Conservation (phyloP, 139 green algal species). For the Monoraphidium neglectum region DNA sequence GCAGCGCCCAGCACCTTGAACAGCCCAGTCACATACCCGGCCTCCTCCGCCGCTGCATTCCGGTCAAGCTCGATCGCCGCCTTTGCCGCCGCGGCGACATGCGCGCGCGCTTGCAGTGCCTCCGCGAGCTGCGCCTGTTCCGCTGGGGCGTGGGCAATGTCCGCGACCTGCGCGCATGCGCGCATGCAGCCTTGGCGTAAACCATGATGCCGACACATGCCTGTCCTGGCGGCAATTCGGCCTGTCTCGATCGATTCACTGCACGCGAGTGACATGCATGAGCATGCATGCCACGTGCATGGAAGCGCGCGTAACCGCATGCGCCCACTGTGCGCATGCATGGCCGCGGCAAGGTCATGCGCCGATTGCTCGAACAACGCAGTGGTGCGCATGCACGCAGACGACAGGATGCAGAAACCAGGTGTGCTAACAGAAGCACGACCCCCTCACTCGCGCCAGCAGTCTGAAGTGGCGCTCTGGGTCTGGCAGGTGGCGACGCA, state of each 20-base stretch:
- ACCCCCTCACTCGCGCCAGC: slow-evolving; percentile 43
- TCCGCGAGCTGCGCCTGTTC: slow-evolving; percentile 8
- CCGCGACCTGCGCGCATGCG: slow-evolving; percentile 33
- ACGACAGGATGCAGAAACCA: no score
- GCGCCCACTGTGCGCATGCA: no score
- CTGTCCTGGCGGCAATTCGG: no score
- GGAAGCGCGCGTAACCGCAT: no score
- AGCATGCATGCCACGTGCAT: no score
- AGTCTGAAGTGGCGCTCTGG: slow-evolving; percentile 42
- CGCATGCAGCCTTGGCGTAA: no score
- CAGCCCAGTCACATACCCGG: slow-evolving; percentile 35
- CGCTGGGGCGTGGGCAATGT: slow-evolving; percentile 22
- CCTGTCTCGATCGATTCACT: no score
- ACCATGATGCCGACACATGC: no score
- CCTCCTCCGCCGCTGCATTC: slow-evolving; percentile 41
- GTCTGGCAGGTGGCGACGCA: slow-evolving; percentile 33
- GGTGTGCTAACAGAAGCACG: background rate
- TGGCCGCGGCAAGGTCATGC: no score
- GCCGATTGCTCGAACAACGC: no score
- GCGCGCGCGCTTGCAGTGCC: slow-evolving; percentile 5
- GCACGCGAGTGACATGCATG: no score
- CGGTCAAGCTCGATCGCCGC: slow-evolving; percentile 61
- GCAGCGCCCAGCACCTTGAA: slow-evolving; percentile 39
- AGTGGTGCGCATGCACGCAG: no score
- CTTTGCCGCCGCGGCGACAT: slow-evolving; percentile 13